Base-by-base conservation (phyloP, 2,329 filamentous ascomycete genomes). In the Celoporthe dispersa region DNA sequence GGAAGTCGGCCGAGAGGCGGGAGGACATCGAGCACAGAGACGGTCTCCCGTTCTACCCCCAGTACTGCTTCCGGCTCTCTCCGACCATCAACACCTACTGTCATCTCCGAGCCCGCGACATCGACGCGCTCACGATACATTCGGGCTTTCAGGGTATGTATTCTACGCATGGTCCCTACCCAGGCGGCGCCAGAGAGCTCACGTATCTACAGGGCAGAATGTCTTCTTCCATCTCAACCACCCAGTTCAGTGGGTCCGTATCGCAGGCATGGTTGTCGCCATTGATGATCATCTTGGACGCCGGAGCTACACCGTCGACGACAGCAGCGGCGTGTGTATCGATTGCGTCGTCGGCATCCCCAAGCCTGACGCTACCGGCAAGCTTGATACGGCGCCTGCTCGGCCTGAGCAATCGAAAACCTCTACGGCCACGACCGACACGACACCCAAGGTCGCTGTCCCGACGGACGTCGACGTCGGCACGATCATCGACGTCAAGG, bases 211-310 rank as follows among this genome's bases (percentile, higher is more conserved):
- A 83, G 86, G 84, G 64, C 85, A 88, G 75, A 81, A 85, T 73
- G 82, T 90, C 44, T 90, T 85, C 77, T 94, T 94, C 79, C 85
- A 90, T 80, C 80, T 84, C 64, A 94, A 94, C 78, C 89, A 94
- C 74, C 92, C 92, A 0, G 88, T 95, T 74, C 88, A 89, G 84
- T 94, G 90, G 87, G 87, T 92, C 67, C 89, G 90, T 72, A 79
- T 94, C 41, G 86, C 89, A 9, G 93, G 93, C 39, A 79, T 94
- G 11, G 85, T 95, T 31, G 89, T 94, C 68, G 87, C 86, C 16
- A 80, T 89, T 48, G 85, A 88, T 73, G 84, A 88, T 31, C 86
- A 82, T 68, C 72, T 75, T 48, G 79, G 79, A 48, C 81, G 81
- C 48, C 82, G 81, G 60, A 79, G 87, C 55, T 89, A 86, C 74